phyloP scores from a whole-genome alignment of 2,329 filamentous ascomycete species.

The Nigrospora oryzae region DNA sequence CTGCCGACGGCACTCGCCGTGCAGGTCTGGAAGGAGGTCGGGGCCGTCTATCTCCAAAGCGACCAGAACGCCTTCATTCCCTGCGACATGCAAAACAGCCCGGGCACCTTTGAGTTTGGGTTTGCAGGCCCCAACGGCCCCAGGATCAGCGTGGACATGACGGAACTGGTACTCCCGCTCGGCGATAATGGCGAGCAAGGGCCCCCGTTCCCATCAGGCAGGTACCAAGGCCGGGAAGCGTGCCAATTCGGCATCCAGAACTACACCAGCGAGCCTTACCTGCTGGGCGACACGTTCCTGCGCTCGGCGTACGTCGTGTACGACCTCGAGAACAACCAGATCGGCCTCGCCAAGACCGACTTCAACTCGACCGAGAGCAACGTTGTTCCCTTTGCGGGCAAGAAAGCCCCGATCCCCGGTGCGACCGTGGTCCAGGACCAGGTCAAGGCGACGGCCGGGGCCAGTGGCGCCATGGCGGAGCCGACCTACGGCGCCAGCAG shows the following conservation, averaged over 20 bases:
- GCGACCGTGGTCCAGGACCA: constrained; percentile 34
- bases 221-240: constrained; percentile 32
- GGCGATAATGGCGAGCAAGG: constrained; percentile 11
- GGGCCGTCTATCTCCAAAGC: constrained; percentile 33
- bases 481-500: constrained; percentile 25
- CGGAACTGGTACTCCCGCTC: constrained; percentile 45
- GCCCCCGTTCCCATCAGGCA: constrained; percentile 28
- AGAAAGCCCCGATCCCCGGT: constrained; percentile 40
- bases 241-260: constrained; percentile 53
- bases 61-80: constrained; percentile 36
- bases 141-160: constrained; percentile 42
- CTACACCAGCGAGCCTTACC: constrained; percentile 28
- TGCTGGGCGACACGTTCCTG: constrained; percentile 51
- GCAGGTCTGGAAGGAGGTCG: constrained; percentile 45
- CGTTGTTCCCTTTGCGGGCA: constrained; percentile 40
- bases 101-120: constrained; percentile 44
- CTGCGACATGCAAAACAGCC: constrained; percentile 35
- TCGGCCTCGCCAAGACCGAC: constrained; percentile 44
- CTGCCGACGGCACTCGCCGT: constrained; percentile 52
- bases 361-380: constrained; percentile 45
- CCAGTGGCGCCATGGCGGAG: constrained; percentile 9
- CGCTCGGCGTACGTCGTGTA: constrained; percentile 54
- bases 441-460: constrained; percentile 13
- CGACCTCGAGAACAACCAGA: constrained; percentile 48
- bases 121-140: constrained; percentile 41